These are phyloP conservation scores for Ustilago bromivora DNA, from an alignment of 1,284 basidiomycete species.

Conservation along the genomic window DNA sequence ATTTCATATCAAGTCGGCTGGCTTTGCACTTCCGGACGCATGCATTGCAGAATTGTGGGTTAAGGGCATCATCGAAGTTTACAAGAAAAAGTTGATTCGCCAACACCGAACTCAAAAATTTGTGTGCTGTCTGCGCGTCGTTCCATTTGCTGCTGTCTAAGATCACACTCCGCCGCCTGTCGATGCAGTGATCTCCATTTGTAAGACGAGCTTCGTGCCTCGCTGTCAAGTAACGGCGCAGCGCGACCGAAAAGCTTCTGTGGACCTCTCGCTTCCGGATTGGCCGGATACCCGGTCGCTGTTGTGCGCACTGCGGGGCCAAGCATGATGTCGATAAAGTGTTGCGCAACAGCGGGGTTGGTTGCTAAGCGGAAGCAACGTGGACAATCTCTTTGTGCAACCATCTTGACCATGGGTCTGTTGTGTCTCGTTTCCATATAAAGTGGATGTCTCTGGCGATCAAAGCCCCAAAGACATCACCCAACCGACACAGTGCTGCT, in stretches of 20 bases:
- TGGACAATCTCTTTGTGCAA: not conserved
- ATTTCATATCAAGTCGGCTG: constrained; percentile 20
- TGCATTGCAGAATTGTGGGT: constrained; percentile 13
- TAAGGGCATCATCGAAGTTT: constrained; percentile 27
- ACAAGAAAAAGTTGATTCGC: constrained; percentile 1
- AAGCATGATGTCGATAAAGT: not conserved
- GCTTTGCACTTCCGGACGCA: constrained; percentile 59
- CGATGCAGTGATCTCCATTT: not conserved
- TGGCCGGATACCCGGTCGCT: not conserved
- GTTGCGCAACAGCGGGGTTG: not conserved
- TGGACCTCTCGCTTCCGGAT: not conserved
- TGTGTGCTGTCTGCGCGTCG: not conserved
- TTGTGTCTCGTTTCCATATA: not conserved
- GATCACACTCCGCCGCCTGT: not conserved
- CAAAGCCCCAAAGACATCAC: not conserved
- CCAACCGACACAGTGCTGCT: not conserved
- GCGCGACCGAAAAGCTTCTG: not conserved
- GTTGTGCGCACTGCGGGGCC: constrained; percentile 1
- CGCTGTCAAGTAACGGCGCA: not conserved
- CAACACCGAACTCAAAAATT: not conserved
- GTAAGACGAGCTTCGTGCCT: not conserved
- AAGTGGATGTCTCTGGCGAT: not conserved
- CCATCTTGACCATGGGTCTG: not conserved
- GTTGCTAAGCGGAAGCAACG: not conserved
- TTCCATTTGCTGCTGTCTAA: not conserved